Evolutionary conservation across 1,284 basidiomycete species (phyloP).

Genomic region (Trametes versicolor): DNA sequence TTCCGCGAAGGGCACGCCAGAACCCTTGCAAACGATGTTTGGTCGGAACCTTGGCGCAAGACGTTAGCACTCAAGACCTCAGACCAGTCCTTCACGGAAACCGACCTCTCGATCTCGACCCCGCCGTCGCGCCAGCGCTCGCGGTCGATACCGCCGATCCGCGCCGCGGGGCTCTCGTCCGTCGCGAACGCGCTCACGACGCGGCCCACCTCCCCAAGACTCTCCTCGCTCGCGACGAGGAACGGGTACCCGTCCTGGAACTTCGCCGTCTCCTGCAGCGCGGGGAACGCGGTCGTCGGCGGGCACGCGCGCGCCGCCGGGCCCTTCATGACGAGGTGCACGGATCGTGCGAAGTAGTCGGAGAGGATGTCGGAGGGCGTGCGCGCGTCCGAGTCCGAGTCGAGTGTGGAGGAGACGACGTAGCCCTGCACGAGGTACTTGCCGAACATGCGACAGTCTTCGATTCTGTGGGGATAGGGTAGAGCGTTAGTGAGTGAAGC

Average conservation of each 20-base stretch:
- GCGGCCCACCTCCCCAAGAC: constrained; percentile 54
- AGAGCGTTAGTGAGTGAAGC: background rate
- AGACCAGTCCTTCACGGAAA: background rate
- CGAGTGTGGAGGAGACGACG: constrained; percentile 59
- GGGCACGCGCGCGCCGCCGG: constrained; percentile 59
- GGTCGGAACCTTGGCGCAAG: constrained; percentile 66
- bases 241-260: constrained; percentile 82
- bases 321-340: constrained; percentile 75
- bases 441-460: constrained; percentile 61
- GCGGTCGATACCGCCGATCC: constrained; percentile 58
- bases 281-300: constrained; percentile 63
- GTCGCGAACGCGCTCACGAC: constrained; percentile 54
- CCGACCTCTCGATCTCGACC: constrained; percentile 69
- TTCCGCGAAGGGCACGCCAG: constrained; percentile 57
- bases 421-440: constrained; percentile 63
- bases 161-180: constrained; percentile 28
- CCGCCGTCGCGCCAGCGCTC: constrained; percentile 63
- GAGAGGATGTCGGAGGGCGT: constrained; percentile 64
- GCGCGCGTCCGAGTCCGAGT: constrained; percentile 36
- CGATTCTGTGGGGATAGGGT: constrained; percentile 54
- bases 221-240: constrained; percentile 72
- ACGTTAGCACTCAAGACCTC: background rate
- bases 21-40: constrained; percentile 73
- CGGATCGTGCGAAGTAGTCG: constrained; percentile 64
- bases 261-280: constrained; percentile 60